Conservation (phyloP, 2,329 filamentous ascomycete genomes). For the Calonectria leucothoes region DNA sequence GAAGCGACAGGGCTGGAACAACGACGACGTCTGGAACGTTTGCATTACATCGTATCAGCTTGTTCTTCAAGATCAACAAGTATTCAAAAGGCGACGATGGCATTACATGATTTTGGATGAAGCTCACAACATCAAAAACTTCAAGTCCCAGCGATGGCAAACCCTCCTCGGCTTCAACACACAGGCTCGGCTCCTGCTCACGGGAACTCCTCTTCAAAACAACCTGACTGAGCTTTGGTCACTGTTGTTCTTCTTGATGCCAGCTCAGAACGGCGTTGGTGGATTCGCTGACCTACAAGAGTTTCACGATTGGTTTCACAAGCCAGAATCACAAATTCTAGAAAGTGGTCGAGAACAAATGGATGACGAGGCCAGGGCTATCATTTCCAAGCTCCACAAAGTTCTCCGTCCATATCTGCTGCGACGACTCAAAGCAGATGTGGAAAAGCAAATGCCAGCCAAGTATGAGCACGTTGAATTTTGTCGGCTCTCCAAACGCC, state of each 20-base stretch:
- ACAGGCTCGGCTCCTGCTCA: slow-evolving; percentile 85
- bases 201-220: slow-evolving; percentile 95
- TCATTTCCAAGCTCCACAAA: slow-evolving; percentile 94
- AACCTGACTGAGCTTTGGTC: slow-evolving; percentile 98
- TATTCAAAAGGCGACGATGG: slow-evolving; percentile 93
- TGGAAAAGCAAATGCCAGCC: slow-evolving; percentile 98
- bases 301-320: slow-evolving; percentile 95
- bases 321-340: slow-evolving; percentile 94
- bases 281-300: slow-evolving; percentile 96
- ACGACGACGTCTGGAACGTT: slow-evolving; percentile 95
- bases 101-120: slow-evolving; percentile 99
- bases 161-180: slow-evolving; percentile 95
- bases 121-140: slow-evolving; percentile 99
- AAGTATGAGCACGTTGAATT: slow-evolving; percentile 99
- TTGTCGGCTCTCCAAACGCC: slow-evolving; percentile 93
- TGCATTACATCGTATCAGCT: slow-evolving; percentile 98
- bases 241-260: slow-evolving; percentile 94
- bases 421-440: slow-evolving; percentile 91
- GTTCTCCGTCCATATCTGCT: slow-evolving; percentile 93
- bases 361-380: slow-evolving; percentile 91
- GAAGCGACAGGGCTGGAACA: slow-evolving; percentile 93
- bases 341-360: slow-evolving; percentile 94
- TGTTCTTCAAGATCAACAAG: slow-evolving; percentile 91
- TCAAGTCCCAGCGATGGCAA: slow-evolving; percentile 97
- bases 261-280: slow-evolving; percentile 85